Base-by-base conservation (phyloP, 306 rosid species). In the Vicia villosa region DNA sequence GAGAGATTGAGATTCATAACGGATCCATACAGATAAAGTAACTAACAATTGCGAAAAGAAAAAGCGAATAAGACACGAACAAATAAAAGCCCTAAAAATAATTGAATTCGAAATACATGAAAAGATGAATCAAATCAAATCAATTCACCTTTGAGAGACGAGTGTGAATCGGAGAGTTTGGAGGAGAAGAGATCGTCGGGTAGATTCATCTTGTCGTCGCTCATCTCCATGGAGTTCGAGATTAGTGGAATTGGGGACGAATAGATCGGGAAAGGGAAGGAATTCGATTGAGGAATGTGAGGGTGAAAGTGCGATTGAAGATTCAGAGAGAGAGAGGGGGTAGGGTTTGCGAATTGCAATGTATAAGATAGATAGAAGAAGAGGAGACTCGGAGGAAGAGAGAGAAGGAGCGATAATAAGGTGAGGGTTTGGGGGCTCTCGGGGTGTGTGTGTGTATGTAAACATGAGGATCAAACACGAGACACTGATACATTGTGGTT, bases 181-280 rank as follows among this genome's bases (percentile, higher is more conserved):
- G 90, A 77, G 24, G 80, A 72, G 52, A 77, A 82, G 77, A 81
- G 86, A 83, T 85, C 93, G 68, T 85, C 86, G 14, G 89, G 88
- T 22, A 87, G 86, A 83, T 81, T 81, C 72, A 81, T 56, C 67
- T 83, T 81, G 64, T 76, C 83, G 73, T 79, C 84, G 60, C 82
- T 74, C 88, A 79, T 85, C 24, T 72, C 22, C n/a, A 60, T 55
- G 54, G 79, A 74, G 81, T 57, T 28, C 59, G 61, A 70, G 78
- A 69, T 65, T 58, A 76, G 45, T 32, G 47, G 51, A 62, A 76
- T 78, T 54, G 34, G 38, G 19, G 15, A 15, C 3, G 52, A 3
- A 6, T 15, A 56, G 63, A 56, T 56, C 63, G 63, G 38, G 7
- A 56, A 56, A 13, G 5, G 38, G 15, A n/a, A n/a, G n/a, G n/a